phyloP scores from a whole-genome alignment of 345 rosid genomes.

The Citrus sp. region DNA sequence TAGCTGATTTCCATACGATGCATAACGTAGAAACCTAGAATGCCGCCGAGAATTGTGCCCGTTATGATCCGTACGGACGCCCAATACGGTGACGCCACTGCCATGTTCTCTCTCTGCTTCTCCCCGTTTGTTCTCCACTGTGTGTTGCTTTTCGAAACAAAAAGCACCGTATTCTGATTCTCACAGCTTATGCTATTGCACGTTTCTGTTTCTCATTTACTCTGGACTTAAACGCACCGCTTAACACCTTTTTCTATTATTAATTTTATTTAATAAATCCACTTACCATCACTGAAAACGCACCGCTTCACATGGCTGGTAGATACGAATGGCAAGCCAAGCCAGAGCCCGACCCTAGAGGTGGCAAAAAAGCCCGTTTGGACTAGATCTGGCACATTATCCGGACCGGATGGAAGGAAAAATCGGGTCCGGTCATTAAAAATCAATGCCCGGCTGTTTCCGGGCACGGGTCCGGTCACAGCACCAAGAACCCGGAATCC shows the following conservation, averaged over 20 bases:
- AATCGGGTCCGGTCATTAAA: no score
- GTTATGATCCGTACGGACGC: slow-evolving; percentile 68
- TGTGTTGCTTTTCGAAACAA: neutral
- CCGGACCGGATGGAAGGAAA: no score
- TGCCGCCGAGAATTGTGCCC: slow-evolving; percentile 76
- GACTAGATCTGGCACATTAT: fast-evolving
- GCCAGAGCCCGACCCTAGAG: no score
- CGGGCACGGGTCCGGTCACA: no score
- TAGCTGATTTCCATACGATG: slow-evolving; percentile 72
- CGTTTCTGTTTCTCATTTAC: neutral
- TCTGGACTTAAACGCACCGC: neutral
- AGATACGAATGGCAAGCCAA: no score
- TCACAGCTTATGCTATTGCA: neutral
- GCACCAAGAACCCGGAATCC: fast-evolving
- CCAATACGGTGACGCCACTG: slow-evolving; percentile 53
- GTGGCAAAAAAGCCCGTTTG: fast-evolving
- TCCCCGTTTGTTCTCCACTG: neutral
- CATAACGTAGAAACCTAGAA: slow-evolving; percentile 86
- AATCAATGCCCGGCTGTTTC: no score
- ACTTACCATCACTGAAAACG: no score
- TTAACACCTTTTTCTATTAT: neutral
- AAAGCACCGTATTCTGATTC: neutral
- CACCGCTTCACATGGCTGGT: no score
- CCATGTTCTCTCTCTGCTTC: slow-evolving; percentile 29
- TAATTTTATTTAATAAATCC: no score